Conservation (phyloP, 1,284 basidiomycete species). For the Trametes versicolor region DNA sequence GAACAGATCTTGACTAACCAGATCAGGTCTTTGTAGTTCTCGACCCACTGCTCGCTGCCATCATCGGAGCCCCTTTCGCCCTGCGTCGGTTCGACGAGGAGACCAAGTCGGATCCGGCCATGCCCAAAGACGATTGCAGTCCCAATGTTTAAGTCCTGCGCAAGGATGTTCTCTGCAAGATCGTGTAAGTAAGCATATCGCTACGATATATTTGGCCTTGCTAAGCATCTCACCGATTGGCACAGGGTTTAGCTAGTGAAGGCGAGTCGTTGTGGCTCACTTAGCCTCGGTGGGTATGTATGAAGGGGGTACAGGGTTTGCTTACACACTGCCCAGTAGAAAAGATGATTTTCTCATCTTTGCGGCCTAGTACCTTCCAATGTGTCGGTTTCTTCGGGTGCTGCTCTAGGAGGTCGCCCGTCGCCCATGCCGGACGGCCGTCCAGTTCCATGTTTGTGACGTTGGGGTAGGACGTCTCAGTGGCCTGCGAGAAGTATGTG, state of each 20-base stretch:
- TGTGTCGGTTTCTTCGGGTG: slow-evolving; percentile 23
- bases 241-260: slow-evolving; percentile 23
- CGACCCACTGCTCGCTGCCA: slow-evolving; percentile 38
- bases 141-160: slow-evolving; percentile 17
- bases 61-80: not conserved
- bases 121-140: slow-evolving; percentile 26
- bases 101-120: slow-evolving; percentile 18
- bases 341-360: slow-evolving; percentile 26
- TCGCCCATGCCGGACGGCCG: slow-evolving; percentile 20
- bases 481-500: not conserved
- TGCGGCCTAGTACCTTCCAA: slow-evolving; percentile 22
- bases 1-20: slow-evolving; percentile 34
- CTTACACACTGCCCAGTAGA: slow-evolving; percentile 26
- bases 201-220: not conserved
- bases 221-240: slow-evolving; percentile 10
- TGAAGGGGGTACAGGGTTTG: not conserved
- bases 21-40: slow-evolving; percentile 42
- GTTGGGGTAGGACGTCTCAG: slow-evolving; percentile 16
- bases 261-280: too few relatives aligned
- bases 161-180: slow-evolving; percentile 16
- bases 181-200: too few relatives aligned
- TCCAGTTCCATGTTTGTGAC: slow-evolving; percentile 19
- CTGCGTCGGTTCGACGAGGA: slow-evolving; percentile 17
- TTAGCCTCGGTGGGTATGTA: not conserved
- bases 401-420: slow-evolving; percentile 23